Evolutionary conservation across 2,329 filamentous ascomycete genomes (phyloP).

Genomic region (Aureobasidium sp.): DNA sequence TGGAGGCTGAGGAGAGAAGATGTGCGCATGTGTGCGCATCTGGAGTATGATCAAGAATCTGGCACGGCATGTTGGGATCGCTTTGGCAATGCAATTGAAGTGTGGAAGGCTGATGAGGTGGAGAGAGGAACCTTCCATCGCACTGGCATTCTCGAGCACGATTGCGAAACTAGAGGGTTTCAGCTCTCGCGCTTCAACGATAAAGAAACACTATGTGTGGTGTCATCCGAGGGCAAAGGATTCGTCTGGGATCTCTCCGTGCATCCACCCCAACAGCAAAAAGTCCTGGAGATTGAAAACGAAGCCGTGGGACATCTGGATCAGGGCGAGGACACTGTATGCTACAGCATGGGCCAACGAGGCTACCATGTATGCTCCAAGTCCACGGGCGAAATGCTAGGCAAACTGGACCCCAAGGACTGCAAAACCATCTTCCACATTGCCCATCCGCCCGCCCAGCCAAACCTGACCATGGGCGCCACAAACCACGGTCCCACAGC

Average conservation of each 20-base stretch:
- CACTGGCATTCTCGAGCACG: slow-evolving; percentile 36
- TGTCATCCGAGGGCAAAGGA: slow-evolving; percentile 37
- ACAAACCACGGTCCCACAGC: slow-evolving; percentile 15
- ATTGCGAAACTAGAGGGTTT: slow-evolving; percentile 40
- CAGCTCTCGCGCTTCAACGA: slow-evolving; percentile 30
- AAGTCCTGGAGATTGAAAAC: slow-evolving; percentile 33
- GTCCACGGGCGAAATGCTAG: slow-evolving; percentile 32
- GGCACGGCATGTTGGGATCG: slow-evolving; percentile 41
- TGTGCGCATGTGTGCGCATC: slow-evolving; percentile 39
- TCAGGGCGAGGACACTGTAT: slow-evolving; percentile 35
- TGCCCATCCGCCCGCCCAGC: slow-evolving; percentile 21
- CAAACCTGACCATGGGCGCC: slow-evolving; percentile 20
- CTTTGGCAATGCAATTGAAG: slow-evolving; percentile 38
- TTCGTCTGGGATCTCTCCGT: slow-evolving; percentile 40
- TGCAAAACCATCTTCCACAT: slow-evolving; percentile 33
- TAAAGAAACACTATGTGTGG: slow-evolving; percentile 39
- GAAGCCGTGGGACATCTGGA: slow-evolving; percentile 41
- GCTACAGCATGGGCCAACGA: slow-evolving; percentile 38
- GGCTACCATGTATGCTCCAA: slow-evolving; percentile 41
- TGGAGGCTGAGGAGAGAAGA: slow-evolving; percentile 30
- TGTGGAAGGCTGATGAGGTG: slow-evolving; percentile 36
- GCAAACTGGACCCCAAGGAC: slow-evolving; percentile 32
- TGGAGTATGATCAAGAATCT: slow-evolving; percentile 38
- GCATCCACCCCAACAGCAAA: slow-evolving; percentile 30
- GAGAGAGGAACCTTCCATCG: slow-evolving; percentile 35